Base-by-base conservation (phyloP, 805 yeast genomes). In the Groenewaldozyma salmanticensis region DNA sequence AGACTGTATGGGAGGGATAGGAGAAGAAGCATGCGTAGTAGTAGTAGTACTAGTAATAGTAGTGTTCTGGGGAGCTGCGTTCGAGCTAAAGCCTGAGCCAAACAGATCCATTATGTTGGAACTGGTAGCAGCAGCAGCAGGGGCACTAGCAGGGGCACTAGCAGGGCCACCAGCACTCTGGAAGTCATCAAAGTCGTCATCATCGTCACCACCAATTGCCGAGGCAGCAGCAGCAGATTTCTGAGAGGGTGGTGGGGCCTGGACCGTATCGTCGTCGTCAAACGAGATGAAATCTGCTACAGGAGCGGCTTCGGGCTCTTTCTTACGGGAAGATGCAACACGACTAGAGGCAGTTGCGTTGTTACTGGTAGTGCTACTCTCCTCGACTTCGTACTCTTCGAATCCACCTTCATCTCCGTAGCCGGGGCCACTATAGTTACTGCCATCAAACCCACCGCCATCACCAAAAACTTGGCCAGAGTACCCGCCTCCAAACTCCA, bases 141-240 rank as follows among this genome's bases (percentile, higher is more conserved):
- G 31, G 6, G 55, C 36, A 3, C 54, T 31, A 4, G 54, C n/a
- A 6, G 42, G 29, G 13, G 50, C 35, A 11, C 16, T 33, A 24
- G 53, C 36, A 6, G 60, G 61, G 11, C 74, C 70, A 15, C 77
- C 74, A n/a, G 80, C 78, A 34, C 66, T 55, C 55, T 77, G 81
- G 68, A 77, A 77, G 50, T 77, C 82, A 48, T 74, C 81, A 55
- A 74, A 74, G 46, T 74, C 79, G 47, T 74, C 79, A 45, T 74
- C 79, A 43, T 65, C 69, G n/a, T 65, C 75, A 7, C 58, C 67
- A 5, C 54, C 52, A 9, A 49, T 42, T 9, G 49, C 40, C 3
- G 48, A 36, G 1, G 52, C 45, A 18, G 56, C 39, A 11, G 47
- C 40, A 21, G 57, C n/a, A 24, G 29, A 13, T 24, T 13, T 7